Evolutionary conservation across 2,329 filamentous ascomycete genomes (phyloP).

Genomic region (Huntiella savannae): DNA sequence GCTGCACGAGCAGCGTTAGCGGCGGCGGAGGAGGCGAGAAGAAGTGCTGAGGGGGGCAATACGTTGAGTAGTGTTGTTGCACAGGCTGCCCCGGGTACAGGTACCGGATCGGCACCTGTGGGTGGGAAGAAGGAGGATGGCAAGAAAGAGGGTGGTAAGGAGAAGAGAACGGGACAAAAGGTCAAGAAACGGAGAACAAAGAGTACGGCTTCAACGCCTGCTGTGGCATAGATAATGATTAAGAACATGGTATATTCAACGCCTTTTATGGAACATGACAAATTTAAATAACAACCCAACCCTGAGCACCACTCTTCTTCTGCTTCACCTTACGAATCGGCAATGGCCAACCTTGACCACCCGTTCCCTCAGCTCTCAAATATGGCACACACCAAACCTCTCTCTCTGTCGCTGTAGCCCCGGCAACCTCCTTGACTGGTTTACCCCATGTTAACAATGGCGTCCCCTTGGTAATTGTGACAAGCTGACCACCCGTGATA

Average conservation of each 20-base stretch:
- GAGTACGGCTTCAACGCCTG: neutral
- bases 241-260: neutral
- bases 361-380: slow-evolving; percentile 47
- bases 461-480: slow-evolving; percentile 64
- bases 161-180: slow-evolving; percentile 17
- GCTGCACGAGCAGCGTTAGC: slow-evolving; percentile 21
- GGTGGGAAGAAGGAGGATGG: slow-evolving; percentile 15
- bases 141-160: slow-evolving; percentile 17
- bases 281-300: slow-evolving; percentile 49
- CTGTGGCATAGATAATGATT: neutral
- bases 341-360: slow-evolving; percentile 62
- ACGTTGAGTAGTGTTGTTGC: neutral
- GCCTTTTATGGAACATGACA: neutral
- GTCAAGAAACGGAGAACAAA: slow-evolving; percentile 1
- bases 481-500: slow-evolving; percentile 55
- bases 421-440: slow-evolving; percentile 64
- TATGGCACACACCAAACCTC: slow-evolving; percentile 74
- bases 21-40: slow-evolving; percentile 3
- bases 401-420: slow-evolving; percentile 26
- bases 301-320: slow-evolving; percentile 48
- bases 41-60: too few species aligned
- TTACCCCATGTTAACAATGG: slow-evolving; percentile 72
- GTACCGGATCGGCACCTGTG: neutral
- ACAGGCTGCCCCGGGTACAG: neutral
- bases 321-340: slow-evolving; percentile 73